Conservation (phyloP, 1,139 yeast genomes). For the Lodderomyces theae region DNA sequence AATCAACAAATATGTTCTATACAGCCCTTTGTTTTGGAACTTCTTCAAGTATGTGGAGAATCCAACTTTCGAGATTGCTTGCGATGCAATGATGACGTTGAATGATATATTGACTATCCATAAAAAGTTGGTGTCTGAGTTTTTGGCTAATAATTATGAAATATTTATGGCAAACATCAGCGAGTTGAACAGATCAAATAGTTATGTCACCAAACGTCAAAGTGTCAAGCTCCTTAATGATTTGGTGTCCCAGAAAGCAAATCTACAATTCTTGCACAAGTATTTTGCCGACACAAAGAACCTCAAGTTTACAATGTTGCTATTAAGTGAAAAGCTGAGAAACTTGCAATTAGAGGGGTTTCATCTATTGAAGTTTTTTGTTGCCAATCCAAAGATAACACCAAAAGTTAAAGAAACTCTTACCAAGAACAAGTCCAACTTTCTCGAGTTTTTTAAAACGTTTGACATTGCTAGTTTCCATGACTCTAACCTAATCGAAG, state of each 20-base stretch:
- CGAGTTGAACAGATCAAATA: constrained; percentile 66
- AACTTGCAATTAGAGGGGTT: constrained; percentile 89
- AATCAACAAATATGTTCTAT: constrained; percentile 57
- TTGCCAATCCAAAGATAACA: constrained; percentile 90
- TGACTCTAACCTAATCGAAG: constrained; percentile 72
- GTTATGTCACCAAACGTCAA: constrained; percentile 91
- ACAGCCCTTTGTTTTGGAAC: constrained; percentile 67
- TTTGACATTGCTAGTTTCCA: constrained; percentile 65
- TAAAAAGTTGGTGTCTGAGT: constrained; percentile 65
- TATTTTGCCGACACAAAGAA: constrained; percentile 82
- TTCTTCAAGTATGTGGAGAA: constrained; percentile 75
- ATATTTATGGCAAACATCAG: constrained; percentile 63
- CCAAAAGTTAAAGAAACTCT: constrained; percentile 78
- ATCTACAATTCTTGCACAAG: constrained; percentile 67
- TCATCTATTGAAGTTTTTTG: constrained; percentile 87
- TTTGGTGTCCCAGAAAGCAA: constrained; percentile 70
- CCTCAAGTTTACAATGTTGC: constrained; percentile 79
- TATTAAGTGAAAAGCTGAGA: constrained; percentile 83
- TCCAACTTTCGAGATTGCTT: constrained; percentile 82
- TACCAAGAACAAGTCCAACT: constrained; percentile 75
- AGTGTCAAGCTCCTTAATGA: constrained; percentile 76
- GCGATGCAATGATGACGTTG: constrained; percentile 81
- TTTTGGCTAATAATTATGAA: constrained; percentile 54
- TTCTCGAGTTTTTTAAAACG: constrained; percentile 63
- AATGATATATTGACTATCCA: constrained; percentile 70